Percentiles rank a stretch among this genome's conserved stretches.
These are phyloP conservation scores for Narthecium ossifragum DNA, from an alignment of 106 monocot species.

Conservation along the genomic window DNA sequence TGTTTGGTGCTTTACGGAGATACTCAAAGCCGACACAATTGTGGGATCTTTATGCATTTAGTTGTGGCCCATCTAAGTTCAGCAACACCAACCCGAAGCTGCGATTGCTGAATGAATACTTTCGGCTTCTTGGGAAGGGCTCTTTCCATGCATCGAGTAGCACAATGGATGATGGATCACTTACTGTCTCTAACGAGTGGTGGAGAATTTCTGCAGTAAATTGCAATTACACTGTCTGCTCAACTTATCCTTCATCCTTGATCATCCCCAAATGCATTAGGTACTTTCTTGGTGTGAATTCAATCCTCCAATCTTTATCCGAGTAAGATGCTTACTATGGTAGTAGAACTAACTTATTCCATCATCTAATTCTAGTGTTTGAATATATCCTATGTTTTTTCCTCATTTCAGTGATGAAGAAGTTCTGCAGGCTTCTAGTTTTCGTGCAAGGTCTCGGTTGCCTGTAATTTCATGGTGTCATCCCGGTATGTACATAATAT, in stretches of 20 bases:
- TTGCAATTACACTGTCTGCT: conserved; percentile 52
- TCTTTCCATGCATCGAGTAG: conserved; percentile 18
- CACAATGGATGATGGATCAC: conserved; percentile 27
- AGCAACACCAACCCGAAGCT: conserved; percentile 52
- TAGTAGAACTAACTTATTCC: no score
- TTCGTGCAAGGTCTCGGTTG: conserved; percentile 71
- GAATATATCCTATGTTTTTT: no score
- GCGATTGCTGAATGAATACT: conserved; percentile 70
- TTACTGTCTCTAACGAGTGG: conserved; percentile 46
- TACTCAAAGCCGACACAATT: conserved; percentile 55
- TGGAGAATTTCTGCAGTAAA: conserved; percentile 80
- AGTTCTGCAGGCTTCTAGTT: conserved; percentile 71
- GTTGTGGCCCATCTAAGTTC: conserved; percentile 67
- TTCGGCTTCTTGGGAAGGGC: conserved; percentile 60
- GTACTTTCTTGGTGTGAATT: no score
- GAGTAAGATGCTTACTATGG: no score
- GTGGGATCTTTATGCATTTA: conserved; percentile 78
- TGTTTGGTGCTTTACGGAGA: conserved; percentile 65
- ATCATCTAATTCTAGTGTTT: no score
- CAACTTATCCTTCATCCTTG: conserved; percentile 83
- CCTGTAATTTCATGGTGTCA: conserved; percentile 95
- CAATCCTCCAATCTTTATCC: no score
- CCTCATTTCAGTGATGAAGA: conserved; percentile 72
- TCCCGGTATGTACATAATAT: conserved; percentile 54
- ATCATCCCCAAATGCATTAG: conserved; percentile 83